phyloP scores from a whole-genome alignment of 2,329 filamentous ascomycete genomes.

The Scedosporium boydii region DNA sequence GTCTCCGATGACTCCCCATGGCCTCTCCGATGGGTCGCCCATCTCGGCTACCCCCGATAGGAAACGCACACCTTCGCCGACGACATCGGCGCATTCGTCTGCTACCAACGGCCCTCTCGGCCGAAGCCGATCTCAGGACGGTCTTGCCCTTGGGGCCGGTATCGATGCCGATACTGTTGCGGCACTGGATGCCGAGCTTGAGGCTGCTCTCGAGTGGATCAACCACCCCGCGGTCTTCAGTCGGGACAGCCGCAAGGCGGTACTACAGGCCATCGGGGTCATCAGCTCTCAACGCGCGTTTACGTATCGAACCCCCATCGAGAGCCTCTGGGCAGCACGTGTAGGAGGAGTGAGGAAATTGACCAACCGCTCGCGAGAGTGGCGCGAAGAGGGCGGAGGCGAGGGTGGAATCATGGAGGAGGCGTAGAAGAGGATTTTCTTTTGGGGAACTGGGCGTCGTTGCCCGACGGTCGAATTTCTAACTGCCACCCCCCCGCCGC shows the following conservation, averaged over 20 bases:
- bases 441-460: no score
- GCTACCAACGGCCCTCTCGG: slow-evolving; percentile 29
- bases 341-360: slow-evolving; percentile 73
- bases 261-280: slow-evolving; percentile 91
- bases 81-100: slow-evolving; percentile 36
- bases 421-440: slow-evolving; percentile 26
- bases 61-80: slow-evolving; percentile 46
- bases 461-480: no score
- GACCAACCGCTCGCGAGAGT: slow-evolving; percentile 77
- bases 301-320: slow-evolving; percentile 83
- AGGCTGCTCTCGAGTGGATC: slow-evolving; percentile 92
- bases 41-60: slow-evolving; percentile 39
- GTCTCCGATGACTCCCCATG: slow-evolving; percentile 38
- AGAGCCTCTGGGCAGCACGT: slow-evolving; percentile 79
- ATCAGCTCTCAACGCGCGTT: slow-evolving; percentile 91
- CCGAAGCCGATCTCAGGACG: slow-evolving; percentile 45
- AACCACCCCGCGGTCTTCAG: slow-evolving; percentile 92
- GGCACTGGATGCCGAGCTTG: slow-evolving; percentile 83
- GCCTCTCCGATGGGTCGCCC: slow-evolving; percentile 27
- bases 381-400: slow-evolving; percentile 79
- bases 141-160: slow-evolving; percentile 54
- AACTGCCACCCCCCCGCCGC: background rate
- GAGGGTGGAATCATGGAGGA: slow-evolving; percentile 55
- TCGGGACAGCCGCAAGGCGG: slow-evolving; percentile 87
- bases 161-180: slow-evolving; percentile 76